Conservation (phyloP, 495 filamentous ascomycete genomes). For the Aspergillus baeticus region DNA sequence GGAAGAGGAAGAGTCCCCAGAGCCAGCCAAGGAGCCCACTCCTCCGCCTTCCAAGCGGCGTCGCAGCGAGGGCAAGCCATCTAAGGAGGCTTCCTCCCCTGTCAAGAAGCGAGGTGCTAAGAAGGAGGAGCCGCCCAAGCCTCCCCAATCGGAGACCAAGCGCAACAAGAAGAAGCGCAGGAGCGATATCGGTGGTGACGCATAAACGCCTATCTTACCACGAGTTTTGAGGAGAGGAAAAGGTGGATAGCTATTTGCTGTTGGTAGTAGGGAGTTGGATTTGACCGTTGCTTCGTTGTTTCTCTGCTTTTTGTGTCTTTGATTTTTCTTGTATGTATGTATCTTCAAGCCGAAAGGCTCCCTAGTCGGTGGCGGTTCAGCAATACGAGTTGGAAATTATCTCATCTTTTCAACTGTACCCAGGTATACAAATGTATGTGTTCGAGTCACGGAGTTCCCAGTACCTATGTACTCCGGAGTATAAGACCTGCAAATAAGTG, state of each 20-base stretch:
- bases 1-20: constrained; percentile 41
- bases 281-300: constrained; percentile 10
- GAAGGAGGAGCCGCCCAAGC: constrained; percentile 55
- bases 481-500: constrained; percentile 4
- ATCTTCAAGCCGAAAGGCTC: neutral
- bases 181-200: constrained; percentile 41
- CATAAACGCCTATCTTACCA: constrained; percentile 20
- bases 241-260: neutral
- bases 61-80: constrained; percentile 42
- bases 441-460: neutral
- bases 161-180: constrained; percentile 66
- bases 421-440: no score
- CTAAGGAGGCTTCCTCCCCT: constrained; percentile 45
- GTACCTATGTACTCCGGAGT: neutral
- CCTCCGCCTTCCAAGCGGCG: constrained; percentile 49
- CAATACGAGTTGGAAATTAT: neutral
- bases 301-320: constrained; percentile 1
- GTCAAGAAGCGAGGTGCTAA: constrained; percentile 40
- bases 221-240: no score
- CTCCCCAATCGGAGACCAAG: constrained; percentile 48
- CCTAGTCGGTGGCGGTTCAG: neutral
- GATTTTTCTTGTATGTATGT: neutral
- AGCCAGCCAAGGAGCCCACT: constrained; percentile 53
- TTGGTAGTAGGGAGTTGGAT: constrained; percentile 4
- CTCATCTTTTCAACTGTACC: no score